Base-by-base conservation (phyloP, 2,329 filamentous ascomycete species). In the Penicillium sp. region DNA sequence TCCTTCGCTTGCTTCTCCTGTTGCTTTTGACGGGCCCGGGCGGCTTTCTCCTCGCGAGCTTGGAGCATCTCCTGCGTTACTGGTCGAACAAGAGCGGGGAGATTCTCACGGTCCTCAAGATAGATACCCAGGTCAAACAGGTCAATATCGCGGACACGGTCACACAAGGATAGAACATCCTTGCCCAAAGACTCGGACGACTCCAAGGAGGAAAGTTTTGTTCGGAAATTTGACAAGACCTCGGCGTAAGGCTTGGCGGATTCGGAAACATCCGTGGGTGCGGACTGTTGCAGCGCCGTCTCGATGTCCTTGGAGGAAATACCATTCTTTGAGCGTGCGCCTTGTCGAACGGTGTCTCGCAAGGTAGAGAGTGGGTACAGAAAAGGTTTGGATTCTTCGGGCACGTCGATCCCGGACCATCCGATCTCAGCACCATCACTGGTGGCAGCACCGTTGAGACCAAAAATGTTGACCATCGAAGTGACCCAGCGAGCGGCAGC, bases 91-190 rank as follows among this genome's bases (percentile, higher is more conserved):
- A 95, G 73, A 0, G 87, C 86, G 0, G 78, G 82, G 57, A 75
- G 76, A 46, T 65, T 67, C 15, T 78, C 74, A 33, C 86, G 78
- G 55, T 95, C 89, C 57, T 95, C 89, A 1, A 95, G 79, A 56
- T 93, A 93, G 41, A 95, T 83, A 25, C 83, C 85, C 0, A 93
- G 69, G 41, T 89, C 80, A 54, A 85, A 89, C 8, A 95, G 77
- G 39, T 89, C 80, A 7, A 79, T 73, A 60, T 95, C 85, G 35
- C 89, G 84, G 29, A 95, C 77, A 12, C 76, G 74, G 58, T 94
- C 90, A 49, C 84, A 92, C 31, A 94, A 75, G 0, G 72, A 65
- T 1, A 95, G 77, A 25, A 92, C 79, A 3, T 83, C 76, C 57
- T 87, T 85, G 42, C 83, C 79, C 1, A 78, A 71, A 1, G 70